Conservation (phyloP, 1,284 basidiomycete genomes). For the Earliella scabrosa region DNA sequence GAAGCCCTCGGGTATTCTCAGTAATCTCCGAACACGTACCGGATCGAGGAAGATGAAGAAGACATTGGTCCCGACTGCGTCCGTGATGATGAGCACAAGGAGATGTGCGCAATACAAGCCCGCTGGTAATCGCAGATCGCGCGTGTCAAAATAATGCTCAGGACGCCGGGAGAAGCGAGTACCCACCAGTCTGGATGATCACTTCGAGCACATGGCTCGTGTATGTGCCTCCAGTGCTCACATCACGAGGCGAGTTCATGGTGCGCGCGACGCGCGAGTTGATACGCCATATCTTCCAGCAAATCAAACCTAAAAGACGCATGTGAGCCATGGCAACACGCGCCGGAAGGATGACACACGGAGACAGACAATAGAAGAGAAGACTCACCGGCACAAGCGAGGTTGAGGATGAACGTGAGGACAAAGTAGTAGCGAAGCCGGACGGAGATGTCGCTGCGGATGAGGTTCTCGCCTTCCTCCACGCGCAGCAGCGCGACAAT, state of each 20-base stretch:
- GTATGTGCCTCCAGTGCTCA: background rate
- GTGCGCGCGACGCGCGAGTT: background rate
- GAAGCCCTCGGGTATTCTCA: no score
- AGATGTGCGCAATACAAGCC: slow-evolving; percentile 1
- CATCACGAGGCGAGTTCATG: background rate
- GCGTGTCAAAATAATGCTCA: no score
- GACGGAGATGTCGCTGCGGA: background rate
- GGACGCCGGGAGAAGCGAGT: no score
- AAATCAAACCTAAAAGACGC: slow-evolving; percentile 6
- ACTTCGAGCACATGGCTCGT: background rate
- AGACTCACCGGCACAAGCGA: slow-evolving; percentile 4
- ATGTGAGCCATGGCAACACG: no score
- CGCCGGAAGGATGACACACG: no score
- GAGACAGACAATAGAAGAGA: no score
- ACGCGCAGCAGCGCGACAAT: slow-evolving; percentile 5
- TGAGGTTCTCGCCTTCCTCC: background rate
- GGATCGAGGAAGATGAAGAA: slow-evolving; percentile 10
- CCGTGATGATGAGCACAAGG: background rate
- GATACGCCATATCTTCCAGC: slow-evolving; percentile 11
- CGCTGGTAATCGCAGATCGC: no score
- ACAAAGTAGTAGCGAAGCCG: slow-evolving; percentile 9
- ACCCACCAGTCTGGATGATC: slow-evolving; percentile 3
- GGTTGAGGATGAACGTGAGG: slow-evolving; percentile 12
- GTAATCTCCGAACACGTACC: background rate
- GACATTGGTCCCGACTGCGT: background rate